A percentile compares a stretch with the other conserved stretches of the same genome.
Conservation (phyloP, 768 basidiomycete genomes). For the Leccinum variicolor region DNA sequence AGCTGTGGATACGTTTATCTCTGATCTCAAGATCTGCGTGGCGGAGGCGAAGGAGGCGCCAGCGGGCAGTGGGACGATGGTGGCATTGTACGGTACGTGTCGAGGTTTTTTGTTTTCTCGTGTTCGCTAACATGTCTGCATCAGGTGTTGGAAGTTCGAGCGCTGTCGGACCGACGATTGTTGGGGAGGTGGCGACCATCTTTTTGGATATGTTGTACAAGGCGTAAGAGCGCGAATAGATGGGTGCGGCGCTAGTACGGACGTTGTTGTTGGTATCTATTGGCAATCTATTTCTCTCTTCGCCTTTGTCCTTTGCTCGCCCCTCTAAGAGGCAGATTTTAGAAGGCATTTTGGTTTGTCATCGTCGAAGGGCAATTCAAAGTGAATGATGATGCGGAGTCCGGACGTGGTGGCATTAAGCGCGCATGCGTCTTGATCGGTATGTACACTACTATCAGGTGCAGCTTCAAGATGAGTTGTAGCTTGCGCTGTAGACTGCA, state of each 20-base stretch:
- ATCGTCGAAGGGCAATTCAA: too few species aligned
- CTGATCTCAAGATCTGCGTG: slow-evolving; percentile 79
- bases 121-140: background rate
- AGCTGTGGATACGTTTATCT: slow-evolving; percentile 72
- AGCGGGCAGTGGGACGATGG: slow-evolving; percentile 81
- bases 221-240: slow-evolving; percentile 40
- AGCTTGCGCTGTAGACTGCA: too few species aligned
- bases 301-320: too few species aligned
- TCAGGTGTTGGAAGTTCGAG: slow-evolving; percentile 83
- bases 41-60: slow-evolving; percentile 61
- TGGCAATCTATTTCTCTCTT: too few species aligned
- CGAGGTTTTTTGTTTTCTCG: background rate
- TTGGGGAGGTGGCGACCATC: slow-evolving; percentile 70
- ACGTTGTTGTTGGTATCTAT: background rate
- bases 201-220: slow-evolving; percentile 84
- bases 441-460: too few species aligned
- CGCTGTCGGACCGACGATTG: slow-evolving; percentile 76
- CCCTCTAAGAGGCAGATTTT: too few species aligned
- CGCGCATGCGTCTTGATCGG: too few species aligned
- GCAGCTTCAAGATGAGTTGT: too few species aligned
- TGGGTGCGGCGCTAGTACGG: background rate
- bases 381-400: too few species aligned
- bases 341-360: too few species aligned
- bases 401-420: too few species aligned
- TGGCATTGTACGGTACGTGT: slow-evolving; percentile 79